Base-by-base conservation (phyloP, 805 yeast species). In the Candida sonorensis region DNA sequence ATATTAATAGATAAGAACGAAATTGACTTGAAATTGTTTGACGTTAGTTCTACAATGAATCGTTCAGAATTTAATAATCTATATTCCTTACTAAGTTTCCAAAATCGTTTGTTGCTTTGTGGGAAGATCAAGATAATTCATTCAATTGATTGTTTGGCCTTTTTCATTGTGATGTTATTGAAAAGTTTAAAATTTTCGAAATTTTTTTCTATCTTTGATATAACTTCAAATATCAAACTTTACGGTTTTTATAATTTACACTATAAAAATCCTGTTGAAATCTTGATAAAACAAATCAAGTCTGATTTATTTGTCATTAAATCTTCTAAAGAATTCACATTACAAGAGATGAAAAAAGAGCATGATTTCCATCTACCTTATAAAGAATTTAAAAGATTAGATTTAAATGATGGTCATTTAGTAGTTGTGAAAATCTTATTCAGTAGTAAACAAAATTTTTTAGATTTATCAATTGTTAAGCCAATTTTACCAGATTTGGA, bases 351-450 rank as follows among this genome's bases (percentile, higher is more conserved):
- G 56, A 52, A 51, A 33, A 45, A 41, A 21, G 56, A 51, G 31
- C 57, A 51, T 33, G 57, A 52, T 37, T 52, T 52, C 34, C 57
- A 52, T 43, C 41, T 52, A 25, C 57, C 57, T 15, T 51, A 52
- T 26, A 52, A 52, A 30, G 57, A 52, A 27, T 52, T 52, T 31
- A 50, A 47, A 33, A 38, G 57, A 24, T 35, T 52, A 24, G 47
- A 50, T 27, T 34, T 52, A 20, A 47, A 45, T 21, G 46, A 51
- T 37, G 57, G 57, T 20, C 51, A 48, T 27, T 38, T 52, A 23
- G 56, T 52, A 15, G 55, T 52, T 14, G 52, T 52, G 18, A 52
- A 52, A 35, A 48, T 52, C 17, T 29, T 52, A 29, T 51, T 52
- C 36, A 52, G 50, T 36, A 48, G 51, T 37, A 55, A 51, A 30